These are phyloP conservation scores for Olyra latifolia DNA, from an alignment of 176 grass and related monocot genomes.

Conservation along the genomic window DNA sequence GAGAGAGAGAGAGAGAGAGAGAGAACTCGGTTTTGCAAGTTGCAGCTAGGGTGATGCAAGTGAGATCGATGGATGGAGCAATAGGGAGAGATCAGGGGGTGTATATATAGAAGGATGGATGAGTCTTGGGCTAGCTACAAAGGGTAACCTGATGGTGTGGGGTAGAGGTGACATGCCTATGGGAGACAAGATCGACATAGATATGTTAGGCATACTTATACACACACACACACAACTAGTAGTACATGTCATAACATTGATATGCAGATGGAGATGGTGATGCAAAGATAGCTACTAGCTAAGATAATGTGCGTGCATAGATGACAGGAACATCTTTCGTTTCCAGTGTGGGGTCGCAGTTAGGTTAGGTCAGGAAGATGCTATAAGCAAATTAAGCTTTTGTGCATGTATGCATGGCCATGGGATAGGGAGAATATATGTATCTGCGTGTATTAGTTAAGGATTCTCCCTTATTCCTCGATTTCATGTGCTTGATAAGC, in stretches of 20 bases:
- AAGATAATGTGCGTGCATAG: background rate
- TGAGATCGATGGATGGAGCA: constrained; percentile 33
- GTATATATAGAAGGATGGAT: constrained; percentile 55
- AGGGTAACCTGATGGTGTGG: constrained; percentile 22
- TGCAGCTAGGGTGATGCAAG: no score
- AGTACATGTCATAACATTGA: no score
- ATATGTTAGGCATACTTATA: background rate
- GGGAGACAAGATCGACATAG: constrained; percentile 6
- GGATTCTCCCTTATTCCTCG: constrained; percentile 19
- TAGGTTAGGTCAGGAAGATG: constrained; percentile 52
- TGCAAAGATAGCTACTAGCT: background rate
- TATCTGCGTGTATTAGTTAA: constrained; percentile 19
- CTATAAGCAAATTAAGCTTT: background rate
- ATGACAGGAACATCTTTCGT: constrained; percentile 11
- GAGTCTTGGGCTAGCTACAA: background rate
- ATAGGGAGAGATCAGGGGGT: constrained; percentile 26
- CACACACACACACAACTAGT: no score
- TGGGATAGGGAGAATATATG: constrained; percentile 27
- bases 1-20: background rate
- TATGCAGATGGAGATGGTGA: background rate
- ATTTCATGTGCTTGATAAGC: constrained; percentile 49
- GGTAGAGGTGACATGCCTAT: constrained; percentile 43
- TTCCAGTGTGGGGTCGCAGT: constrained; percentile 19
- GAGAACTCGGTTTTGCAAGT: no score
- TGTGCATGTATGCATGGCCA: background rate